Conservation (phyloP, 108 stramenopile genomes). For the Cylindrotheca fusiformis region DNA sequence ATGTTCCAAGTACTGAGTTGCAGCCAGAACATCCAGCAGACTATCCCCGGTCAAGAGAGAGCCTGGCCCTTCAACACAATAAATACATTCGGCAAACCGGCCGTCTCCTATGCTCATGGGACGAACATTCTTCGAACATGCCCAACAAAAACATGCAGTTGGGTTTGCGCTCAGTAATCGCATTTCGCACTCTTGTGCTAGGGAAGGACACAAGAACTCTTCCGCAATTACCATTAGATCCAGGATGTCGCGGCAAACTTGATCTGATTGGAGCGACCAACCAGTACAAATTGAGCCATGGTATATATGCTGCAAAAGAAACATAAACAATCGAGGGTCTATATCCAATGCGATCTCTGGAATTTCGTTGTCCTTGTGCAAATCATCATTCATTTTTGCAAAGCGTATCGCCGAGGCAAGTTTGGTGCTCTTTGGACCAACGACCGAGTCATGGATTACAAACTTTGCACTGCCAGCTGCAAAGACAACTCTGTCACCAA, state of each 20-base stretch:
- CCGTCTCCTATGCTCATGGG: background rate
- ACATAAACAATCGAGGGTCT: conserved; percentile 23
- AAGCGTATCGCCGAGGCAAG: conserved; percentile 75
- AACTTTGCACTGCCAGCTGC: conserved; percentile 42
- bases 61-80: conserved; percentile 12
- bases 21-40: conserved; percentile 32
- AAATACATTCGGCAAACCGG: conserved; percentile 9
- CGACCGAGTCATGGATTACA: conserved; percentile 44
- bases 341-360: conserved; percentile 29
- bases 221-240: conserved; percentile 69
- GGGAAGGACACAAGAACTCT: conserved; percentile 65
- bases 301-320: conserved; percentile 67
- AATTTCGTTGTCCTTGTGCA: conserved; percentile 9
- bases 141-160: conserved; percentile 25
- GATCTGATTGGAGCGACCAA: conserved; percentile 20
- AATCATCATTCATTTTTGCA: conserved; percentile 30
- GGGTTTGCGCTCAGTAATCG: conserved; percentile 39
- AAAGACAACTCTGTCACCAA: conserved; percentile 14
- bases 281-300: conserved; percentile 65
- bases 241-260: conserved; percentile 45
- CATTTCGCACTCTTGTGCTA: conserved; percentile 75
- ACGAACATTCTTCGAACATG: conserved; percentile 24
- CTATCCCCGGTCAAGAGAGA: conserved; percentile 4
- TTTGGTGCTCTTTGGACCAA: conserved; percentile 62
- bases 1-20: conserved; percentile 20